Percentiles rank a stretch among this genome's conserved stretches.
Evolutionary conservation across 2,329 filamentous ascomycete species (phyloP).

Genomic region (Chrysosporium keratinophilum): DNA sequence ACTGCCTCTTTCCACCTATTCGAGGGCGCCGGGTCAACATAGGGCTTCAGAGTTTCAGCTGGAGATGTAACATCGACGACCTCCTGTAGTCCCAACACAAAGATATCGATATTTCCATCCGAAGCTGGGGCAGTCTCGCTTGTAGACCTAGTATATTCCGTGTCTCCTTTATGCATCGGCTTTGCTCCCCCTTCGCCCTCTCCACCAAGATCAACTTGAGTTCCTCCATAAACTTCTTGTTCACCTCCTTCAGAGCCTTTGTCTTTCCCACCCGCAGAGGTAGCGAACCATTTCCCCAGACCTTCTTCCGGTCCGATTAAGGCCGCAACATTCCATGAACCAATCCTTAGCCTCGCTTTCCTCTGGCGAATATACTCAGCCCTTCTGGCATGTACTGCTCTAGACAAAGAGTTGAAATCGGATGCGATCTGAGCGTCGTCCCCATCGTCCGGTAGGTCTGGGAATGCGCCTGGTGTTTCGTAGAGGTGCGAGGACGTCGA

Average conservation of each 20-base stretch:
- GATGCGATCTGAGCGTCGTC: conserved; percentile 16
- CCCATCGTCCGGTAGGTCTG: conserved; percentile 22
- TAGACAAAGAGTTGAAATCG: conserved; percentile 40
- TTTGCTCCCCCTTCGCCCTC: neutral
- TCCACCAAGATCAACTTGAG: neutral
- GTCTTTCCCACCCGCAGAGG: conserved; percentile 44
- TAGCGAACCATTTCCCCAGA: conserved; percentile 70
- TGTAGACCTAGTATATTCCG: neutral
- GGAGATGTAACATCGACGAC: conserved; percentile 72
- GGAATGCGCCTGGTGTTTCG: conserved; percentile 42
- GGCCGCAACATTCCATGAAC: conserved; percentile 88
- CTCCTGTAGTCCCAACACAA: conserved; percentile 84
- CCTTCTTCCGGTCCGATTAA: conserved; percentile 79
- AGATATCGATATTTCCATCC: conserved; percentile 68
- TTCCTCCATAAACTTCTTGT: neutral
- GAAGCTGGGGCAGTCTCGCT: conserved; percentile 16
- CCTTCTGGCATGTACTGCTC: conserved; percentile 58
- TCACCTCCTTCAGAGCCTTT: neutral
- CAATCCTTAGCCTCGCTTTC: conserved; percentile 74
- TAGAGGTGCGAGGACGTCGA: conserved; percentile 18
- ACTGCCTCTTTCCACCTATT: conserved; percentile 74
- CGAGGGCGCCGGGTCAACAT: conserved; percentile 59
- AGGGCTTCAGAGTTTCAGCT: conserved; percentile 65
- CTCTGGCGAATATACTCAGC: conserved; percentile 68
- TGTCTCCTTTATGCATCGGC: neutral